These are phyloP conservation scores for Prinsepia uniflora DNA, from an alignment of 306 rosid genomes.

Conservation along the genomic window DNA sequence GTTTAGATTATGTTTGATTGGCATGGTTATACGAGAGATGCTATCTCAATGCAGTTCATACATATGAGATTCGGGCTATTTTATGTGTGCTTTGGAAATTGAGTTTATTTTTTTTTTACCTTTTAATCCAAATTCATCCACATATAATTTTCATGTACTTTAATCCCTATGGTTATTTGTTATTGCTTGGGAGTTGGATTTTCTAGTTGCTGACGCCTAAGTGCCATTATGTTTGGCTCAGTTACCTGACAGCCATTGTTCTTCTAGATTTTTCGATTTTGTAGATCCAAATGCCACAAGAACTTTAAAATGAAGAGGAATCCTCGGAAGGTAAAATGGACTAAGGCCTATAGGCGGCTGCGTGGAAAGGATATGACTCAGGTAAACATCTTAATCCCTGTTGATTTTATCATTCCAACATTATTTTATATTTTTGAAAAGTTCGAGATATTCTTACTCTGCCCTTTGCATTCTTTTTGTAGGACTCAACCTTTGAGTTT, in stretches of 20 bases:
- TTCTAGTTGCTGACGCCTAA: background rate
- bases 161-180: background rate
- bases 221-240: background rate
- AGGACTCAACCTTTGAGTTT: slow-evolving; percentile 90
- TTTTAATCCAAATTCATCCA: background rate
- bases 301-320: slow-evolving; percentile 97
- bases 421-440: background rate
- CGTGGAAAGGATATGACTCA: slow-evolving; percentile 95
- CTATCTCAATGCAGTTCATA: background rate
- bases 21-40: background rate
- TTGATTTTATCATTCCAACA: background rate
- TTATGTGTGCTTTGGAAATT: background rate
- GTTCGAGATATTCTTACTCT: background rate
- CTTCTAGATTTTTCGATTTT: slow-evolving; percentile 73
- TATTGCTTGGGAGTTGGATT: background rate
- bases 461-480: background rate
- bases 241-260: background rate
- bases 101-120: background rate
- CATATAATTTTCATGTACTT: background rate
- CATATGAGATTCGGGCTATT: background rate
- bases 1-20: background rate
- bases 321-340: slow-evolving; percentile 93
- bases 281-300: slow-evolving; percentile 93
- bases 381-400: slow-evolving; percentile 31
- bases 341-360: slow-evolving; percentile 70